Base-by-base conservation (phyloP, 192 early-diverging fungal genomes). In the Backusella parvicylindrica region DNA sequence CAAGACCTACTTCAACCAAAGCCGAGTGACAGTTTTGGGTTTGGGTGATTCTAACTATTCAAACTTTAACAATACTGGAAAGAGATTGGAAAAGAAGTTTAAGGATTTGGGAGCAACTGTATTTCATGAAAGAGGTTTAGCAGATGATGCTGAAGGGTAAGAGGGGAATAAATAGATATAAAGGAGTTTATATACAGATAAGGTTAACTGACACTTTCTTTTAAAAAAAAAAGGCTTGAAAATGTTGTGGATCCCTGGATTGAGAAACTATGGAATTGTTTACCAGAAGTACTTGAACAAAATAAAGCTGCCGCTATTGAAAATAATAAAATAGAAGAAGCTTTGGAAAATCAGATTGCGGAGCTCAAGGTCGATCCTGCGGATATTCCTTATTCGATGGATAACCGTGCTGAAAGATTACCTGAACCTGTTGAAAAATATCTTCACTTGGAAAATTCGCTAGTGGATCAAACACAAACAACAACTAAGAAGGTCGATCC, bases 1-100 rank as follows among this genome's bases (percentile, higher is more conserved):
- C 7, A 87, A 87, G 26, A 79, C 83, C 0, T 91, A 88, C 63
- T 84, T 91, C 23, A 77, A 82, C 3, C 83, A 89, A 32, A 78
- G 82, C n/a, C 71, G 81, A 60, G 77, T 83, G 50, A 70, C 84
- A 21, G 75, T 85, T 12, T 83, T 87, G 13, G 95, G 95, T 6
- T 86, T 98, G 28, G 97, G 97, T 16, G 97, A 98, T 74, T 96
- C 95, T 18, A 97, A 98, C 78, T 98, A 97, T 80, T 87, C 89
- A 64, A 96, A 97, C 79, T 98, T 97, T 80, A 94, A 93, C 75
- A 93, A 95, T 56, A 93, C 95, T 0, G 92, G 90, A 6, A 92
- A 92, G 79, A 81, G 92, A 12, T 78, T 98, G 28, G 96, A 97
- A 41, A 89, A 87, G 77, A 89, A 90, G 81, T 80, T 95, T 76